These are phyloP conservation scores for Starmerella riodocensis DNA, from an alignment of 805 yeast genomes.

Conservation along the genomic window DNA sequence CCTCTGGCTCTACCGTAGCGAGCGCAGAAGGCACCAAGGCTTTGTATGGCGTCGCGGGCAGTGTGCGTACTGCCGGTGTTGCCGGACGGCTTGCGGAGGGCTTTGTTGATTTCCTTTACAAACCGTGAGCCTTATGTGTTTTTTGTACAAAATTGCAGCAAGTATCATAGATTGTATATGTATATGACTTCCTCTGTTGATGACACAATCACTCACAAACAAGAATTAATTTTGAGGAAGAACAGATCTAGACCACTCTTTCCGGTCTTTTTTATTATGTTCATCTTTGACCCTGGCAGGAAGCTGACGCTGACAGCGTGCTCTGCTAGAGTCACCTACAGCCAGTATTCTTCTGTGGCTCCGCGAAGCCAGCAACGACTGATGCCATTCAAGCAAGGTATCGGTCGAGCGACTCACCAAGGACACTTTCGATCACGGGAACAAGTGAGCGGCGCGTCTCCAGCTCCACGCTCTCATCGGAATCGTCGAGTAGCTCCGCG, in stretches of 20 bases:
- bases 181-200: no score
- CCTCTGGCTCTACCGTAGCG: slow-evolving; percentile 20
- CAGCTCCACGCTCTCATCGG: slow-evolving; percentile 80
- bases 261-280: no score
- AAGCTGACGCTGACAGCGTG: no score
- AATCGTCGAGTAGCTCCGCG: slow-evolving; percentile 91
- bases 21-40: slow-evolving; percentile 56
- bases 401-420: slow-evolving; percentile 84
- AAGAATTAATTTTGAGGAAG: no score
- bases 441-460: slow-evolving; percentile 87
- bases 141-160: no score
- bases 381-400: slow-evolving; percentile 23
- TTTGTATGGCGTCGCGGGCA: slow-evolving; percentile 90
- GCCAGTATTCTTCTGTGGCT: no score
- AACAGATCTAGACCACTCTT: no score
- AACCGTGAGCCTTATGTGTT: slow-evolving; percentile 28
- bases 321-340: no score
- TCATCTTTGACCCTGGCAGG: no score
- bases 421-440: slow-evolving; percentile 76
- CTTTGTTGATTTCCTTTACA: slow-evolving; percentile 70
- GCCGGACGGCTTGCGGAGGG: slow-evolving; percentile 69
- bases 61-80: slow-evolving; percentile 67
- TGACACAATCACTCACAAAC: no score
- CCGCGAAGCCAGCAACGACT: no score
- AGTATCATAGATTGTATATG: no score